Evolutionary conservation across 805 yeast genomes (phyloP), one percentile per base, ranked within the genome.

Genomic region (Pichia rugopelliculosa): DNA sequence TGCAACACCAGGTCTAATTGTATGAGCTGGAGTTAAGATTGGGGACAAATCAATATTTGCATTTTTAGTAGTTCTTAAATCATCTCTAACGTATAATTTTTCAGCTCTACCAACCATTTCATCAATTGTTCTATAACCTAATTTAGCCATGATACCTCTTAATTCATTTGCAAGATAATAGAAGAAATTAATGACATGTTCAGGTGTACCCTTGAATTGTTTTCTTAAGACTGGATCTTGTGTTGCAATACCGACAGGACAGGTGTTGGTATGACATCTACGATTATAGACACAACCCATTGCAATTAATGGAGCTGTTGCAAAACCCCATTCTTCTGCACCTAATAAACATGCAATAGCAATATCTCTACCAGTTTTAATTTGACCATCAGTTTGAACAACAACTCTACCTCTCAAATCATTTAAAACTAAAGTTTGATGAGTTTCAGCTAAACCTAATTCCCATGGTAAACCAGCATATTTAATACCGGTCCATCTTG

Each of bases 381-480:
- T 71, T 73, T 91, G 98, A 66, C 99, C 99, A 67, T 91, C 99
- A n/a, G 98, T 89, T 72, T 91, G 99, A 50, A 91, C 89, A 51
- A 86, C 77, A 52, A 91, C 96, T 61, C 96, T 80, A 42, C 97
- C 96, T 75, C 99, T 82, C 68, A 91, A 77, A 65, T 93, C 98
- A 67, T 91, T 91, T 67, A 91, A 75, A 5, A 91, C 99, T 60
- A 91, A 75, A 24, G 99, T 93, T 74, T 91, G 99, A 65, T 91
- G 99, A 20, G 98, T 85, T 73, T 91, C 99, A 50, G 98, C 98
- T 54, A 91, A 77, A 64, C 99, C 99, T 59, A 91, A 77, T 69
- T 91, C 99, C 99, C 99, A 91, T 42, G 99, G 98, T 56, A 91
- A 76, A 69, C 99, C 98, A 49, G 99, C 96, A 65, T 90, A 83